Evolutionary conservation across 805 yeast genomes (phyloP), one percentile per base, ranked within the genome.

Genomic region (Metschnikowia hibisci): DNA sequence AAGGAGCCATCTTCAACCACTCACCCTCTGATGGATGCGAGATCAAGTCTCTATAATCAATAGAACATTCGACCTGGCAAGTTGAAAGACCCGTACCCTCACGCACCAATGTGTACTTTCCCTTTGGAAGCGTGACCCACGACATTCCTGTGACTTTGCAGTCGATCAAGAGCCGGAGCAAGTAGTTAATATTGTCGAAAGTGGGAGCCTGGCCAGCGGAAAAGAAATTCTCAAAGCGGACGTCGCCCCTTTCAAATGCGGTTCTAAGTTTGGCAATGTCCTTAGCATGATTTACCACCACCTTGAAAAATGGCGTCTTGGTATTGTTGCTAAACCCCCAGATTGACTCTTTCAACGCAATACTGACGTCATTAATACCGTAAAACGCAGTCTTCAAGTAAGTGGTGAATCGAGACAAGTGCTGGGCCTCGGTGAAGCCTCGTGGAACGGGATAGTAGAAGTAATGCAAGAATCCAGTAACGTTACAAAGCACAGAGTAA

Each of bases 131-230:
- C 0, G 96, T 85, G 22, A 95, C 74, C 99, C 99, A 93, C 20
- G 95, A 85, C 99, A 93, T 93, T 31, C 99, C 95, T 1, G 91
- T 84, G 47, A 91, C 87, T 39, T 83, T 80, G 63, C 95, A 83
- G 65, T 93, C 99, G 34, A 93, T 80, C 93, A 93, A 88, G 64
- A 90, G 70, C 54, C 99, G 74, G 46, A 95, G 64, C 28, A 88
- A 69, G 60, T 84, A 95, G 43, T 89, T 87, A 47, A 93, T 82
- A 60, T 93, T 93, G 64, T 93, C 99, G 60, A 82, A 93, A 0
- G 97, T 81, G 54, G 84, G 81, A 12, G 75, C 63, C 62, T 51
- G 84, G 10, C 51, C 51, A 2, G 77, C 69, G 18, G 79, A 76
- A 63, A 87, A 84, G 41, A 80, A 67, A 22, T 77, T 80, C 34